These are phyloP conservation scores for Gastrolobium villosum DNA, from an alignment of 306 rosid species.

Conservation along the genomic window DNA sequence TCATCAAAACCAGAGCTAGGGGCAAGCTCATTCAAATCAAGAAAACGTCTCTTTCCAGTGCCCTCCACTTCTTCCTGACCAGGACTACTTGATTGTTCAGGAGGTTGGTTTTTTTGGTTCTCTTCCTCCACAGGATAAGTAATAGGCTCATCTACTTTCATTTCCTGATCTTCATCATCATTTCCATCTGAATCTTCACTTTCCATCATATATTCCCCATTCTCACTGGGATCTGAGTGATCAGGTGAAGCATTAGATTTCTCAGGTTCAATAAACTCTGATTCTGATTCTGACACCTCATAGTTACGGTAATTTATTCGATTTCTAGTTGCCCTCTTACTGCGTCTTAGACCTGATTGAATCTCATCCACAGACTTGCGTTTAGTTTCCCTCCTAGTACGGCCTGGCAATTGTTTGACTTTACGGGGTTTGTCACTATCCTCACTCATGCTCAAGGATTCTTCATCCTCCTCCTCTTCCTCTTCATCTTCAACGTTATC, in stretches of 20 bases:
- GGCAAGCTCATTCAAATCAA: constrained; percentile 96
- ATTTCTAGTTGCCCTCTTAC: constrained; percentile 93
- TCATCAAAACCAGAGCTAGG: constrained; percentile 94
- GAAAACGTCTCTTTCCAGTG: constrained; percentile 76
- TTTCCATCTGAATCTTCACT: constrained; percentile 79
- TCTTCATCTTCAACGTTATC: constrained; percentile 96
- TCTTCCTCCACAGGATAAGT: constrained; percentile 57
- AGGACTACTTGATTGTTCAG: constrained; percentile 74
- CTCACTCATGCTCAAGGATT: constrained; percentile 81
- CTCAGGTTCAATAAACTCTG: constrained; percentile 71
- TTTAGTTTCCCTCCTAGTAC: constrained; percentile 89
- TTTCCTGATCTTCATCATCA: constrained; percentile 68
- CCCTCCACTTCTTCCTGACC: constrained; percentile 82
- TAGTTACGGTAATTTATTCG: constrained; percentile 79
- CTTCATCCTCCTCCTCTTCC: constrained; percentile 73
- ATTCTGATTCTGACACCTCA: constrained; percentile 90
- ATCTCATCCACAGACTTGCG: constrained; percentile 83
- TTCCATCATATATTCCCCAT: constrained; percentile 78
- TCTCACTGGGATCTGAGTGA: constrained; percentile 76
- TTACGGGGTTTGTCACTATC: constrained; percentile 86
- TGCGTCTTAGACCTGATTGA: constrained; percentile 94
- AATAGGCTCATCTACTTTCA: constrained; percentile 68
- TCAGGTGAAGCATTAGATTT: constrained; percentile 67
- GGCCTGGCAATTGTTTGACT: constrained; percentile 72
- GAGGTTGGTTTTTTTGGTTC: constrained; percentile 67